Evolutionary conservation across 495 filamentous ascomycete genomes (phyloP), one percentile per base, ranked within the genome.

Genomic region (Aspergillus haitiensis): DNA sequence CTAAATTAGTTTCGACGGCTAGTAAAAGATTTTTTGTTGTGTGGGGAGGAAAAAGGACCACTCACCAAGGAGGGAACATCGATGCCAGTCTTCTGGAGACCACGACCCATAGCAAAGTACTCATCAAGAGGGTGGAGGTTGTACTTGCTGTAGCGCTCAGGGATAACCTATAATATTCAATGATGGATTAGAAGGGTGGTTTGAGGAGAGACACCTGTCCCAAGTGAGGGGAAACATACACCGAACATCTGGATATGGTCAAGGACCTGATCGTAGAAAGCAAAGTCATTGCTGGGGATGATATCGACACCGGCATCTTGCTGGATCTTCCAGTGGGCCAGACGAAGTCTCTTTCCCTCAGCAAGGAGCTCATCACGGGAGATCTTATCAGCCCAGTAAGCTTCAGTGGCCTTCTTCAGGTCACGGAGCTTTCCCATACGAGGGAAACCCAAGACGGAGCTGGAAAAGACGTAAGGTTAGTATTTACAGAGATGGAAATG

Each of bases 61-160:
- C 75, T 64, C 71, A 86, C 83, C 74, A 98, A 82, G 69, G 81
- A 82, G 50, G 93, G 93, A 67, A 98, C 94, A 80, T 98, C 94
- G 64, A 98, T 84, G 65, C 87, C 78, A 56, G 81, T 76, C 83
- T 90, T 92, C 79, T 98, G 94, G 76, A 91, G 93, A 75, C 94
- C 94, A 85, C 94, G 88, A 70, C 95, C 94, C 94, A 98, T 96
- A 73, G 94, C 95, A 74, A 98, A 98, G 88, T 95, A 97, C 75
- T 94, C 90, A 80, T 98, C 94, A 68, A 98, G 81, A 48, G 88
- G 78, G 77, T 89, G 77, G 60, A 98, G 90, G 67, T 87, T 86
- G 74, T 92, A 84, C 76, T 87, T 87, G 64, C 85, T 86, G 81
- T 98, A 98, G 56, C 91, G 85, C 76, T 94, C 90, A 64, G 94